phyloP scores from a whole-genome alignment of 2,329 filamentous ascomycete species.

The Byssoonygena ceratinophila region DNA sequence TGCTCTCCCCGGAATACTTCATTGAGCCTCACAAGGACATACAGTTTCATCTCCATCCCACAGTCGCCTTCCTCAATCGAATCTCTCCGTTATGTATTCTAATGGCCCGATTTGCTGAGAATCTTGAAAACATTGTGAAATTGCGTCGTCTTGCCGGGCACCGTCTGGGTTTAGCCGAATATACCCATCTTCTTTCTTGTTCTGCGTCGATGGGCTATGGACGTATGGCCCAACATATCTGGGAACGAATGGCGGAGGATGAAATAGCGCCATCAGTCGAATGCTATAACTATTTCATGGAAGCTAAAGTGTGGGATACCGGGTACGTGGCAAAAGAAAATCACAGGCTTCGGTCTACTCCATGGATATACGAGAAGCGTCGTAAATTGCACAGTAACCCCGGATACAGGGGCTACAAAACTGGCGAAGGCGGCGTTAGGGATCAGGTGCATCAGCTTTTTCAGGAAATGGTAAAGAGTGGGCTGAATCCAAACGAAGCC shows the following conservation, averaged over 20 bases:
- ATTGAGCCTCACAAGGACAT: conserved; percentile 39
- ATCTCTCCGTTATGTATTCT: conserved; percentile 30
- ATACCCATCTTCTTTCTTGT: conserved; percentile 44
- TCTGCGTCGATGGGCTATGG: conserved; percentile 41
- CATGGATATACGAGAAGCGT: conserved; percentile 26
- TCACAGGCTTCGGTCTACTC: conserved; percentile 31
- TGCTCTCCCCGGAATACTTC: conserved; percentile 49
- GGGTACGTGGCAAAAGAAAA: conserved; percentile 32
- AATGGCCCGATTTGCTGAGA: conserved; percentile 32
- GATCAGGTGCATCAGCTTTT: conserved; percentile 35
- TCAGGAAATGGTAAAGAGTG: conserved; percentile 38
- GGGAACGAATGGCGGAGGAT: conserved; percentile 36
- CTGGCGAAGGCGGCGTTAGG: conserved; percentile 26
- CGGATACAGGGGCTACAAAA: conserved; percentile 26
- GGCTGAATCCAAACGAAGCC: conserved; percentile 40
- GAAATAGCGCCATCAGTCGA: conserved; percentile 36
- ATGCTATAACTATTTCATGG: conserved; percentile 49
- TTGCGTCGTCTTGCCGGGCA: conserved; percentile 31
- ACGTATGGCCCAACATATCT: conserved; percentile 37
- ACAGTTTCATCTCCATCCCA: conserved; percentile 42
- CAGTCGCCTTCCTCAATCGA: conserved; percentile 36
- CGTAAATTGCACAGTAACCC: conserved; percentile 6
- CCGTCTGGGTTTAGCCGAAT: conserved; percentile 38
- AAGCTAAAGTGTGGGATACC: conserved; percentile 40
- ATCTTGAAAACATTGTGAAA: conserved; percentile 31